These are phyloP conservation scores for Monilinia vaccinii-corymbosi DNA, from an alignment of 2,329 filamentous ascomycete species.

Conservation along the genomic window DNA sequence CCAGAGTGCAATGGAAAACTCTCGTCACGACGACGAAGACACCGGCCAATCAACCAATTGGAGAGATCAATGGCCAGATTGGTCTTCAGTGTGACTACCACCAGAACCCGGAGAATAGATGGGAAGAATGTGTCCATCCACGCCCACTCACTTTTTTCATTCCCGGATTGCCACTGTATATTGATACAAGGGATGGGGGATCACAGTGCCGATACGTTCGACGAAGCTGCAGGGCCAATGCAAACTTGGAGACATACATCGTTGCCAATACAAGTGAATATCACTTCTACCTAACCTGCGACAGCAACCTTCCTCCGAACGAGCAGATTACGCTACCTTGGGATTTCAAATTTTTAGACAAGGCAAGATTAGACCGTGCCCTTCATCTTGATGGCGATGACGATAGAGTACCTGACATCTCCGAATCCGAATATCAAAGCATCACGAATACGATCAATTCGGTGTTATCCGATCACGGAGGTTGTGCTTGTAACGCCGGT, in stretches of 20 bases:
- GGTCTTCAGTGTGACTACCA: conserved; percentile 68
- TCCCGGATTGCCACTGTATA: conserved; percentile 78
- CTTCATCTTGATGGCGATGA: conserved; percentile 53
- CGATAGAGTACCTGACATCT: conserved; percentile 33
- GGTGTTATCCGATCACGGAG: conserved; percentile 69
- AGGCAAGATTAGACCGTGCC: conserved; percentile 46
- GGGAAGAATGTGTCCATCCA: conserved; percentile 55
- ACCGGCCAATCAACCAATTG: conserved; percentile 30
- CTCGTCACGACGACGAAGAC: conserved; percentile 31
- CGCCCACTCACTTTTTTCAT: conserved; percentile 81
- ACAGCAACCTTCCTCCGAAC: conserved; percentile 58
- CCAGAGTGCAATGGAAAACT: conserved; percentile 61
- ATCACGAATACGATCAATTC: conserved; percentile 58
- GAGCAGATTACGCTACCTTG: conserved; percentile 56
- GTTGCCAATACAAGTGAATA: conserved; percentile 70
- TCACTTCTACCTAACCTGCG: conserved; percentile 88
- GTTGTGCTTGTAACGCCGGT: conserved; percentile 64
- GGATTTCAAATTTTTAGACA: conserved; percentile 57
- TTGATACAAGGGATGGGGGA: conserved; percentile 83
- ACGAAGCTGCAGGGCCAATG: conserved; percentile 83
- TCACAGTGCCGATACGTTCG: conserved; percentile 82
- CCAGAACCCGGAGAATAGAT: conserved; percentile 54
- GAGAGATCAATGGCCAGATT: conserved; percentile 70
- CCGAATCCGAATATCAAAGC: conserved; percentile 49
- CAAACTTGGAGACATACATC: conserved; percentile 68